Percentiles rank a stretch among this genome's conserved stretches.
These are phyloP conservation scores for Colletotrichum sp. DNA, from an alignment of 2,329 filamentous ascomycete genomes.

Conservation along the genomic window DNA sequence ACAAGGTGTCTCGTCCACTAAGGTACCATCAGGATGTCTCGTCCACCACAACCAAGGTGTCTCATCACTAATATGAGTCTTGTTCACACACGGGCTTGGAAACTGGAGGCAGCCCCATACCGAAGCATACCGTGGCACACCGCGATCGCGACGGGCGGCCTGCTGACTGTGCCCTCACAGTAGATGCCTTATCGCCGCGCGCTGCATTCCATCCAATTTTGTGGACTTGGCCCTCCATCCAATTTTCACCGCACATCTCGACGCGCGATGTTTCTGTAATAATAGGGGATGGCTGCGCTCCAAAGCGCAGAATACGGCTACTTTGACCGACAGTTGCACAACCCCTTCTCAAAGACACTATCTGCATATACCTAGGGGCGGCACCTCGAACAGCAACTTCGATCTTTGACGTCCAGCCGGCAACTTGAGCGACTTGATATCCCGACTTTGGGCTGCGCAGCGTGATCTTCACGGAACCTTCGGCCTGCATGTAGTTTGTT, in stretches of 20 bases:
- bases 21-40: neutral
- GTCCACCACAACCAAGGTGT: neutral
- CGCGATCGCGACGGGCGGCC: neutral
- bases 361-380: neutral
- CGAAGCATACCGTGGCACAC: neutral
- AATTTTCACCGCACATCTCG: neutral
- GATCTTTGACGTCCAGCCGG: neutral
- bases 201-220: no score
- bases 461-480: neutral
- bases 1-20: no score
- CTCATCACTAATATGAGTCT: neutral
- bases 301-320: neutral
- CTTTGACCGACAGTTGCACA: neutral
- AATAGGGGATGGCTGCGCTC: neutral
- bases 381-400: neutral
- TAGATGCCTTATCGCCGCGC: no score
- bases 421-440: neutral
- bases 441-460: neutral
- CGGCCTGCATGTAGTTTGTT: neutral
- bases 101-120: no score
- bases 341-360: neutral
- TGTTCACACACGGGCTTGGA: no score
- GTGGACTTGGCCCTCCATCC: neutral
- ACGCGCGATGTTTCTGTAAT: neutral
- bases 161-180: no score